These are phyloP conservation scores for Chrysosporium queenslandicum DNA, from an alignment of 2,329 filamentous ascomycete genomes.

Conservation along the genomic window DNA sequence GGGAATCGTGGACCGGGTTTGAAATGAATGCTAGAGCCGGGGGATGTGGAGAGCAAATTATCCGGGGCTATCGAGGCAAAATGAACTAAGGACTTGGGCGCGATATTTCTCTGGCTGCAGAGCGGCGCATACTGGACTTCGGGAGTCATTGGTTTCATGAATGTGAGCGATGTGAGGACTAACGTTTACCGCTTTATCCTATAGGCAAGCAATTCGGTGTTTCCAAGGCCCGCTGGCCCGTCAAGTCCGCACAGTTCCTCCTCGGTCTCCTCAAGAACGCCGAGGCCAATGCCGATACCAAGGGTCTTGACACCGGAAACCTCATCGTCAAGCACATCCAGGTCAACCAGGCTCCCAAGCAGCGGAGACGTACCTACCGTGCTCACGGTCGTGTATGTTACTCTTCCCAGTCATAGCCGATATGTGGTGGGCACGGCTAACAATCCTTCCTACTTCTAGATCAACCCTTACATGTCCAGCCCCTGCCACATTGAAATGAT, in stretches of 20 bases:
- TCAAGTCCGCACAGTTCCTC: constrained; percentile 98
- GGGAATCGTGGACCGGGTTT: constrained; percentile 1
- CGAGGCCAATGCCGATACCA: constrained; percentile 92
- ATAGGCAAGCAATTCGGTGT: constrained; percentile 98
- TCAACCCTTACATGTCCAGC: constrained; percentile 99
- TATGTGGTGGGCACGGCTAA: neutral
- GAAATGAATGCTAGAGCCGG: no score
- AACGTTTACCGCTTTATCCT: neutral
- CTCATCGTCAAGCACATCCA: constrained; percentile 99
- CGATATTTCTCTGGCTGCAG: neutral
- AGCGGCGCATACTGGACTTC: neutral
- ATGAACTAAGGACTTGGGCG: neutral
- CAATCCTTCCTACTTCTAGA: constrained; percentile 45
- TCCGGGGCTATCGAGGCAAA: neutral
- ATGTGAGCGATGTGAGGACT: neutral
- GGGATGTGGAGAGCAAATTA: no score
- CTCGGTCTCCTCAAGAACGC: constrained; percentile 96
- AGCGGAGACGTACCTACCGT: constrained; percentile 98
- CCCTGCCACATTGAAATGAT: constrained; percentile 99
- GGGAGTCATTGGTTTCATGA: neutral
- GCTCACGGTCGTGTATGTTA: constrained; percentile 96
- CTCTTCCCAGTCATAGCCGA: neutral
- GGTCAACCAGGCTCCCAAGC: constrained; percentile 99
- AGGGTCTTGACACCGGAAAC: constrained; percentile 95
- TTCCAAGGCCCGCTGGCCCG: constrained; percentile 94